Conservation (phyloP, 2,329 filamentous ascomycete species). For the Ophiostoma ulmi region DNA sequence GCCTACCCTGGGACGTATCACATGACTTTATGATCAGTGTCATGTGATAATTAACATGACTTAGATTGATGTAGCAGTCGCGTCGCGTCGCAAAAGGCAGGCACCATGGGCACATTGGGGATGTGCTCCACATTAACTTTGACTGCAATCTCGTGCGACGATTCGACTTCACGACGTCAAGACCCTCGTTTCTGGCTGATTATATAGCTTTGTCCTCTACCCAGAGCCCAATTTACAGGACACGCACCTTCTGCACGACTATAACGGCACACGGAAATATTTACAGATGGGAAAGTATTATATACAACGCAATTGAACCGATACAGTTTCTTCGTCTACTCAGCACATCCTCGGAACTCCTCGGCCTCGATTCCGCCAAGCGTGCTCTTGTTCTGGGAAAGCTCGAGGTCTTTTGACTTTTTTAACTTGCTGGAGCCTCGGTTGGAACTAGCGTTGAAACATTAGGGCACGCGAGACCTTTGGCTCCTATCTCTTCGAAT, state of each 20-base stretch:
- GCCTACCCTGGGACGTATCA: too few species aligned
- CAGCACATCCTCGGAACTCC: not conserved
- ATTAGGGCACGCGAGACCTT: too few species aligned
- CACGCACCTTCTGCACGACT: not conserved
- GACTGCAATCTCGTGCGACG: not conserved
- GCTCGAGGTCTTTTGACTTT: not conserved
- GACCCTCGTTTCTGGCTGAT: not conserved
- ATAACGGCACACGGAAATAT: not conserved
- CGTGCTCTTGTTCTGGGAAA: not conserved
- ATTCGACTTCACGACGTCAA: not conserved
- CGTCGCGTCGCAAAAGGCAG: slow-evolving; percentile 4
- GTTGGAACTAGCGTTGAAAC: not conserved
- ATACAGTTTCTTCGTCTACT: not conserved
- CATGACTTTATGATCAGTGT: too few species aligned
- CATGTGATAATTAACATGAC: not conserved
- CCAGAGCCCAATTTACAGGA: not conserved
- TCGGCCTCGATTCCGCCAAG: not conserved
- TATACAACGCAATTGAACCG: not conserved
- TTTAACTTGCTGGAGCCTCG: not conserved
- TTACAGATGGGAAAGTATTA: not conserved
- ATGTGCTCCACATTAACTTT: not conserved
- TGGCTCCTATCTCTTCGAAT: not conserved
- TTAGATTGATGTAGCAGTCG: slow-evolving; percentile 1
- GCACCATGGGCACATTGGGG: not conserved
- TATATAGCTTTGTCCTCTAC: not conserved